Conservation (phyloP, 1,284 basidiomycete species). For the Malassezia vespertilionis region DNA sequence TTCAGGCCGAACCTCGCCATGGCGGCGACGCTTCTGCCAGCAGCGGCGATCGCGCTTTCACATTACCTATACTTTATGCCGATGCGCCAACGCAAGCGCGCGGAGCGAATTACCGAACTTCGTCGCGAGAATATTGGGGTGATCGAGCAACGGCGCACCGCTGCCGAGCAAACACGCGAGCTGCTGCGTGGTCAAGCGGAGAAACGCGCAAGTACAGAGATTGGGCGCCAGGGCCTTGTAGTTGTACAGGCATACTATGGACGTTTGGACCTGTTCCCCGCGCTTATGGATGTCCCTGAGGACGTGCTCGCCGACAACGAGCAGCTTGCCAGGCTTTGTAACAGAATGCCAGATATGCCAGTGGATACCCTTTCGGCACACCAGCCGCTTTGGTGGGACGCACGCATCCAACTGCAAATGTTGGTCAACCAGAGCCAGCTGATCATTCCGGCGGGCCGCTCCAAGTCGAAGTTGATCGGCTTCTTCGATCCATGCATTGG, state of each 20-base stretch:
- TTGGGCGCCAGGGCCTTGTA: slow-evolving; percentile 54
- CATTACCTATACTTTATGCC: slow-evolving; percentile 58
- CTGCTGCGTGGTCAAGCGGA: slow-evolving; percentile 50
- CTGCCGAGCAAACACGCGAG: slow-evolving; percentile 54
- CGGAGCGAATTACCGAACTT: slow-evolving; percentile 52
- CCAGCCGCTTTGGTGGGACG: slow-evolving; percentile 56
- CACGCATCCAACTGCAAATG: slow-evolving; percentile 68
- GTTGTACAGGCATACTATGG: slow-evolving; percentile 61
- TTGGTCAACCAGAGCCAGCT: slow-evolving; percentile 68
- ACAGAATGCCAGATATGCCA: not conserved
- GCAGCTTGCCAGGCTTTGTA: not conserved
- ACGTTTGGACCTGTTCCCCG: slow-evolving; percentile 18
- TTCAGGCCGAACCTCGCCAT: slow-evolving; percentile 52
- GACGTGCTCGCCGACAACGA: slow-evolving; percentile 4
- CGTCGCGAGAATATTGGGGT: slow-evolving; percentile 56
- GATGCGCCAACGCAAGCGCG: slow-evolving; percentile 49
- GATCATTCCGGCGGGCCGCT: slow-evolving; percentile 62
- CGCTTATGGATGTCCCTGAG: not conserved
- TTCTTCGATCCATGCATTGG: slow-evolving; percentile 66
- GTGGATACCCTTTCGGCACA: not conserved
- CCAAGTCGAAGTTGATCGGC: slow-evolving; percentile 60
- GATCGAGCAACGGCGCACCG: slow-evolving; percentile 54
- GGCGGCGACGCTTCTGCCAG: slow-evolving; percentile 54
- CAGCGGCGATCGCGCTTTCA: slow-evolving; percentile 52
- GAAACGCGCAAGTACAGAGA: slow-evolving; percentile 49